Conservation (phyloP, 305 asterid genomes). For the Rubia balearica region DNA sequence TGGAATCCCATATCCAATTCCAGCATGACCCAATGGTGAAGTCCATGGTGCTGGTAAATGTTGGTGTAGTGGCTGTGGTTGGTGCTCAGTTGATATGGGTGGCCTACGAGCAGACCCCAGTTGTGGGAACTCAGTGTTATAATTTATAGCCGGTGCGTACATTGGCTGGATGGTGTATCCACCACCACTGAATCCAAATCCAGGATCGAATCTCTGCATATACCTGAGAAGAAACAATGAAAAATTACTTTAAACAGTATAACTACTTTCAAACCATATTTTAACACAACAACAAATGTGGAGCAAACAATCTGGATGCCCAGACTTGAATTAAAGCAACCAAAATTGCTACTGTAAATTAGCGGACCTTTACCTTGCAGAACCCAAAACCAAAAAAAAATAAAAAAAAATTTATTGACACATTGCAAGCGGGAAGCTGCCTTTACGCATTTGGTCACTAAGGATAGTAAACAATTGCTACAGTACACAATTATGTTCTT, state of each 20-base stretch:
- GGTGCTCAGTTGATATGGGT: conserved; percentile 66
- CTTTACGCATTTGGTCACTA: neutral
- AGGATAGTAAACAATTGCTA: too few species aligned
- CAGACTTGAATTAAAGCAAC: neutral
- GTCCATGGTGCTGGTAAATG: conserved; percentile 76
- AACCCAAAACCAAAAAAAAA: neutral
- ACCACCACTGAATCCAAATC: conserved; percentile 83
- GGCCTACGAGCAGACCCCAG: conserved; percentile 69
- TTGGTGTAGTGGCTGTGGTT: conserved; percentile 64
- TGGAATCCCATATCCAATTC: conserved; percentile 71
- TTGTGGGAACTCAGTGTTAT: conserved; percentile 94
- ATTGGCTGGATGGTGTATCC: conserved; percentile 85
- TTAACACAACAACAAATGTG: neutral
- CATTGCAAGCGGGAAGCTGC: too few species aligned
- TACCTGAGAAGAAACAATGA: conserved; percentile 36
- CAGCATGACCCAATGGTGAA: conserved; percentile 56
- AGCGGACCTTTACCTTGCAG: neutral
- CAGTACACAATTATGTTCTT: neutral
- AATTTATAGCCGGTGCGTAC: conserved; percentile 90
- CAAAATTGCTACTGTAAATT: neutral
- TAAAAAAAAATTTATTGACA: neutral
- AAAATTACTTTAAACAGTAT: neutral
- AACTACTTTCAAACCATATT: neutral
- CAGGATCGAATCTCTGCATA: conserved; percentile 97
- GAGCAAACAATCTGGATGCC: neutral